Conservation (phyloP, 441 rosid species). For the Cnidoscolus chayamansa region DNA sequence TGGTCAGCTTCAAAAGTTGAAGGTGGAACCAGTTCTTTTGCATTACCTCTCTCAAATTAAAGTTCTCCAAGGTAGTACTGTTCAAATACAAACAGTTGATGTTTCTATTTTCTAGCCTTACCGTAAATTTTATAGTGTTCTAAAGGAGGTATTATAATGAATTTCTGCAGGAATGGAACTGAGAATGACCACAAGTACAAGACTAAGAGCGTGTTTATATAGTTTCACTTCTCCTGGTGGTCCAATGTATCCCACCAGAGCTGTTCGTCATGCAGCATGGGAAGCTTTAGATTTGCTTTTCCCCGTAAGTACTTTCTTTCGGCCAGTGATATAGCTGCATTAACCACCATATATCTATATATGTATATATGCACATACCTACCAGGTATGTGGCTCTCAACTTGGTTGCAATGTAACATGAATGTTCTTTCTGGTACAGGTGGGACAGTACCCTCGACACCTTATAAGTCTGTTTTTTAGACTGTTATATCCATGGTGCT, state of each 20-base stretch:
- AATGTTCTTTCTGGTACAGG: constrained; percentile 41
- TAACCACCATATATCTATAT: too few relatives aligned
- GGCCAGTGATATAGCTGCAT: not conserved
- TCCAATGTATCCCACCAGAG: constrained; percentile 98
- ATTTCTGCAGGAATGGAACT: constrained; percentile 77
- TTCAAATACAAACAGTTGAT: not conserved
- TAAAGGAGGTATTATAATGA: not conserved
- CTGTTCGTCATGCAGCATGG: constrained; percentile 99
- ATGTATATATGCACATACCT: not conserved
- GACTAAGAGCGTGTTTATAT: constrained; percentile 87
- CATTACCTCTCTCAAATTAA: constrained; percentile 82
- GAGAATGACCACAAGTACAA: constrained; percentile 95
- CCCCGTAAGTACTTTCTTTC: constrained; percentile 62
- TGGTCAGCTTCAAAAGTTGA: constrained; percentile 72
- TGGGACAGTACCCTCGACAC: constrained; percentile 85
- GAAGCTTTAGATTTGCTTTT: constrained; percentile 85
- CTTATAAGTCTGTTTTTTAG: constrained; percentile 88
- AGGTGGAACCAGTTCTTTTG: constrained; percentile 94
- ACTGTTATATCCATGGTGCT: constrained; percentile 92
- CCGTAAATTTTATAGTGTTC: not conserved
- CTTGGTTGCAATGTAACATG: not conserved
- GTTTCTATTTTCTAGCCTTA: not conserved
- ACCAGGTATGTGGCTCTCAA: not conserved
- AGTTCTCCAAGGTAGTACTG: constrained; percentile 66
- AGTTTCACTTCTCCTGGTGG: constrained; percentile 99